Evolutionary conservation across 2,329 filamentous ascomycete species (phyloP), one percentile per base, ranked within the genome.

Genomic region (Pseudogymnoascus sp.): DNA sequence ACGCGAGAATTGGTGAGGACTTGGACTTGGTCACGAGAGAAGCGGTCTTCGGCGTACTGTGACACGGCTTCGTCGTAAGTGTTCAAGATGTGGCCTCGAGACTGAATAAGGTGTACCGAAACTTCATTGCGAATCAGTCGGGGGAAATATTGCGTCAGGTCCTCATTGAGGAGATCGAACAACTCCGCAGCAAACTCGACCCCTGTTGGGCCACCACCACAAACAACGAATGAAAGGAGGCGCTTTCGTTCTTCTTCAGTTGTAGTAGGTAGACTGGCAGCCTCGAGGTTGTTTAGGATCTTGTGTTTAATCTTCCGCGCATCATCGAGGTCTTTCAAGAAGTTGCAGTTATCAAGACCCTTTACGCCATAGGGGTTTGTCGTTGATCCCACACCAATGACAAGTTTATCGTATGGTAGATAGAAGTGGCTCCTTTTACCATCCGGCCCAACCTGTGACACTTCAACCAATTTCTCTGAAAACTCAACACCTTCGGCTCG

Each of bases 111-210:
- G 72, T 99, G 96, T 1, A 99, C 93, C 0, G 95, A 97, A 59
- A 99, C 96, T 74, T 99, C 92, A 73, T 97, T 97, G 66, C 95
- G 86, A n/a, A 99, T 77, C 31, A 99, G 85, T 66, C 87, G 87
- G 2, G 95, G 95, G 75, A 96, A 99, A 70, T 89, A 86, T 61
- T 82, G 81, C 47, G 87, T 87, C 47, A 99, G 77, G 73, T 99
- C 95, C 74, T 99, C 96, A 72, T 99, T 99, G 14, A 99, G 81
- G 75, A 99, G 87, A 75, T 99, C 95, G 74, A 90, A 97, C 6
- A 99, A 82, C 74, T 99, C 95, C 5, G 95, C 95, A 0, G 96
- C 96, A 71, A 99, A 99, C 74, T 99, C 95, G 37, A 99, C 95
- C 65, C 95, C 95, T 0, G 95, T 99, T 3, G 95, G 95, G 0